A percentile compares a stretch with the other conserved stretches of the same genome.
phyloP scores from a whole-genome alignment of 768 basidiomycete genomes.

The Termitomyces heimii region DNA sequence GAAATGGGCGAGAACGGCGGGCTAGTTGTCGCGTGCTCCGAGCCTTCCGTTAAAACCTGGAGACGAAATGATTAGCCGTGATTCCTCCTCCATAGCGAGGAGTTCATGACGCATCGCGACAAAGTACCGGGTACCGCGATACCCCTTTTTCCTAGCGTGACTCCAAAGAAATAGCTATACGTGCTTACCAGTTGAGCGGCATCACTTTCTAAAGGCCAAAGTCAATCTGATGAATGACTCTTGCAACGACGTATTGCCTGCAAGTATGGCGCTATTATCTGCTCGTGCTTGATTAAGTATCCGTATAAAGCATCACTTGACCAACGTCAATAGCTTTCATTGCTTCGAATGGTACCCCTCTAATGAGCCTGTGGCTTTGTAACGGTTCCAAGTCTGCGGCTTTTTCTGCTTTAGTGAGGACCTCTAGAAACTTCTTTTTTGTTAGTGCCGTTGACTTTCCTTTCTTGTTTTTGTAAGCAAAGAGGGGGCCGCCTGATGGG shows the following conservation, averaged over 20 bases:
- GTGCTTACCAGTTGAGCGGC: too few relatives aligned
- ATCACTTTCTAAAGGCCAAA: too few relatives aligned
- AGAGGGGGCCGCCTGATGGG: too few relatives aligned
- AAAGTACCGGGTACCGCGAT: too few relatives aligned
- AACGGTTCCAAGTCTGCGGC: conserved; percentile 2
- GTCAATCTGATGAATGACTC: not conserved
- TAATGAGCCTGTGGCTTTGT: conserved; percentile 20
- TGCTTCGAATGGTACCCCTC: conserved; percentile 10
- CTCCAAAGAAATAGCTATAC: too few relatives aligned
- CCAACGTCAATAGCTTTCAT: conserved; percentile 11
- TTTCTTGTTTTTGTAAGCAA: not conserved
- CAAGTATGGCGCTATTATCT: conserved; percentile 11
- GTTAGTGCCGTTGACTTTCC: conserved; percentile 16
- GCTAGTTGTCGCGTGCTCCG: too few relatives aligned
- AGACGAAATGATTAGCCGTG: too few relatives aligned
- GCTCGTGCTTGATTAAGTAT: conserved; percentile 8
- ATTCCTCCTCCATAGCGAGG: too few relatives aligned
- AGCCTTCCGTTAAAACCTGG: too few relatives aligned
- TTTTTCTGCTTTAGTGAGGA: conserved; percentile 2
- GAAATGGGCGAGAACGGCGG: too few relatives aligned
- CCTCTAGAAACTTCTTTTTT: conserved; percentile 13
- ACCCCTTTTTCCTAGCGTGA: too few relatives aligned
- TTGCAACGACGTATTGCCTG: conserved; percentile 1
- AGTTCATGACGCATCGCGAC: too few relatives aligned
- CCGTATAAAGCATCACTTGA: conserved; percentile 7